Conservation (phyloP, 2,329 filamentous ascomycete genomes). For the Aspergillus sp. region DNA sequence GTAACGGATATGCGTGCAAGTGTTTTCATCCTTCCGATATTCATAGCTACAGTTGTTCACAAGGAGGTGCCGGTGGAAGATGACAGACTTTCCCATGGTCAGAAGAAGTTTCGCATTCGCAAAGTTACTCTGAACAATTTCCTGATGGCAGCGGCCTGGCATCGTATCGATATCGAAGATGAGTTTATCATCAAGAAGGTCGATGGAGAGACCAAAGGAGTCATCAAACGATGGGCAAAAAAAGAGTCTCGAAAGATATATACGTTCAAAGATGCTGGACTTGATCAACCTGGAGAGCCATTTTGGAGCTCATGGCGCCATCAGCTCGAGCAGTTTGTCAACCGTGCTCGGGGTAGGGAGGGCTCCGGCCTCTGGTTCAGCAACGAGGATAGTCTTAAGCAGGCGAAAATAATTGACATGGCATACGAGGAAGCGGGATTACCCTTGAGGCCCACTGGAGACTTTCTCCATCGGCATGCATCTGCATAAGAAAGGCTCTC, state of each 20-base stretch:
- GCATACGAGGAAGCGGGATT: constrained; percentile 46
- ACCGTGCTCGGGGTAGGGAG: background rate
- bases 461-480: background rate
- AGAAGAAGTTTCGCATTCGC: background rate
- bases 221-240: constrained; percentile 19
- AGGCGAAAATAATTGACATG: constrained; percentile 50
- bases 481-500: background rate
- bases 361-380: constrained; percentile 36
- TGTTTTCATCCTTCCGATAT: background rate
- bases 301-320: background rate
- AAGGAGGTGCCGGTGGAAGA: background rate
- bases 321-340: background rate
- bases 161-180: constrained; percentile 14
- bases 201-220: background rate
- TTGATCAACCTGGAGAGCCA: background rate
- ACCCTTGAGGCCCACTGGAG: background rate
- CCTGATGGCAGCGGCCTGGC: constrained; percentile 16
- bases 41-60: background rate
- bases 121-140: constrained; percentile 23
- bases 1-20: constrained; percentile 17
- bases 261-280: background rate
- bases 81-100: background rate
- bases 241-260: background rate
- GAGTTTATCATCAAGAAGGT: constrained; percentile 1
- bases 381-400: constrained; percentile 45